Conservation (phyloP, 371 early-diverging fungal genomes). For the Mucor racemosus region DNA sequence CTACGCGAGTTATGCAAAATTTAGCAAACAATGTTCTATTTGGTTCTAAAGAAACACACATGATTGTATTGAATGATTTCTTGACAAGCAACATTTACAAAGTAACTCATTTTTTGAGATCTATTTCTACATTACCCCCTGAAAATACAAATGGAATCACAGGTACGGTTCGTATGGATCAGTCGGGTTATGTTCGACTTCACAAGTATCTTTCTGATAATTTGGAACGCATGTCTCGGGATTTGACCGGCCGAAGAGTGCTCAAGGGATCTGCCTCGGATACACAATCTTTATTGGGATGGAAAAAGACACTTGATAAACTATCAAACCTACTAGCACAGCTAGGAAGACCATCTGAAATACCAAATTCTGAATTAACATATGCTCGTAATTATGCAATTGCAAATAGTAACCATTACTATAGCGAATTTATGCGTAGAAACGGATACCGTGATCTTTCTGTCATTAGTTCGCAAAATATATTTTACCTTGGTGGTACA, state of each 20-base stretch:
- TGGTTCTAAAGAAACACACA: conserved; percentile 89
- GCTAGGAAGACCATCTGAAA: conserved; percentile 73
- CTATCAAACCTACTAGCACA: conserved; percentile 83
- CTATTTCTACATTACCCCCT: conserved; percentile 47
- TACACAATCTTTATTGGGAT: conserved; percentile 35
- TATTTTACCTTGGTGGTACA: conserved; percentile 79
- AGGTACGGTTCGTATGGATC: conserved; percentile 46
- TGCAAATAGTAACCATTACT: conserved; percentile 58
- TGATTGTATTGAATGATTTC: conserved; percentile 87
- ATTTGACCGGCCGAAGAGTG: conserved; percentile 51
- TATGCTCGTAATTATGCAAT: conserved; percentile 46
- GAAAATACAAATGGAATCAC: neutral
- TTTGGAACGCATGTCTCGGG: conserved; percentile 71
- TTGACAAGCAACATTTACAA: conserved; percentile 73
- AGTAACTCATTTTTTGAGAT: conserved; percentile 61
- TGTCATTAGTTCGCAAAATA: conserved; percentile 61
- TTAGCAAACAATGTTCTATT: conserved; percentile 93
- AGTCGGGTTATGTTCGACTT: conserved; percentile 59
- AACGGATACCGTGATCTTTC: conserved; percentile 69
- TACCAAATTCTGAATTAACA: conserved; percentile 41
- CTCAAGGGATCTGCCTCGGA: conserved; percentile 12
- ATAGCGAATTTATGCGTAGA: conserved; percentile 80
- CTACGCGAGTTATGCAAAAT: conserved; percentile 94
- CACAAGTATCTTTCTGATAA: conserved; percentile 74
- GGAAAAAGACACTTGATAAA: conserved; percentile 69